Conservation (phyloP, 129 eudicot species). For the Kitagawia praeruptora region DNA sequence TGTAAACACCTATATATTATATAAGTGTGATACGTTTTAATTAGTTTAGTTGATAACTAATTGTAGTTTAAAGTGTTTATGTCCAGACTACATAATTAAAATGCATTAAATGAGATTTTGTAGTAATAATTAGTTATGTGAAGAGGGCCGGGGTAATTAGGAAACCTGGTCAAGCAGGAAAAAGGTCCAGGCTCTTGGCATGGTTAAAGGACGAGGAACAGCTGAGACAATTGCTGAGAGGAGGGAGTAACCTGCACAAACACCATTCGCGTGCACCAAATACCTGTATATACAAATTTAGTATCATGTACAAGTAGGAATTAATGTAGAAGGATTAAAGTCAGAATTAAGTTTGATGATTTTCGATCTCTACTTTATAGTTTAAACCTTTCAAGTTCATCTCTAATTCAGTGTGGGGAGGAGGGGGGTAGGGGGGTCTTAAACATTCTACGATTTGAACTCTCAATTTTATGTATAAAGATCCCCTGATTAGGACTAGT, state of each 20-base stretch:
- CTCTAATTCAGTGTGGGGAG: background rate
- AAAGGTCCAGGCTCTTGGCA: conserved; percentile 87
- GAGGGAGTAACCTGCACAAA: conserved; percentile 93
- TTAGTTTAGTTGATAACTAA: background rate
- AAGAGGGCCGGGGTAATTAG: background rate
- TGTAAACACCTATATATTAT: conserved; percentile 49
- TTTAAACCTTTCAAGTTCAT: background rate
- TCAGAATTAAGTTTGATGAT: background rate
- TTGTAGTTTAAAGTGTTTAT: background rate
- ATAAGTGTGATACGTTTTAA: background rate
- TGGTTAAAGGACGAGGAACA: conserved; percentile 74
- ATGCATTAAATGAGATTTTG: background rate
- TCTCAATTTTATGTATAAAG: background rate
- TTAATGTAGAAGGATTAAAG: background rate
- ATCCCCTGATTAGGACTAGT: background rate
- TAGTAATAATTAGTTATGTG: background rate
- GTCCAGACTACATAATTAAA: background rate
- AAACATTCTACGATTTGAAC: background rate
- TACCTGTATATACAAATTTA: conserved; percentile 33
- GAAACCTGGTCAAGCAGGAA: conserved; percentile 85
- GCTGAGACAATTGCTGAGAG: conserved; percentile 75
- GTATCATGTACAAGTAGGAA: background rate
- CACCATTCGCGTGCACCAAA: conserved; percentile 82
- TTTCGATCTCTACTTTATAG: background rate
- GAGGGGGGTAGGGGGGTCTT: too few species aligned